Conservation (phyloP, 371 early-diverging fungal species). For the Nematocida homosporus region DNA sequence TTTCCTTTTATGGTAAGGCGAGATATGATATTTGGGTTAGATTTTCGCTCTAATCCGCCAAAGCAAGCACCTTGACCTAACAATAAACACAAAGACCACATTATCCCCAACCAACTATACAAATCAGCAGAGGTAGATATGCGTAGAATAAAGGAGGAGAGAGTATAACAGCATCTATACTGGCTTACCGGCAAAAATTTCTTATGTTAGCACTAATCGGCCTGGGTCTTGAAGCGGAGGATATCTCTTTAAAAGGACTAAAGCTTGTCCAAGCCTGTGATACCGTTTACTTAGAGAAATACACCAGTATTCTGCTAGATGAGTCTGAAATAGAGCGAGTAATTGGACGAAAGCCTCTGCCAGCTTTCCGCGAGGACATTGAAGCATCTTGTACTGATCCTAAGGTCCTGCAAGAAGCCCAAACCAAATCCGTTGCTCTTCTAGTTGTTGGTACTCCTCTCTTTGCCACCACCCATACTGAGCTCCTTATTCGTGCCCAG, state of each 20-base stretch:
- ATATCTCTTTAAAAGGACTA: conserved; percentile 69
- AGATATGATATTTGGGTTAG: too few species aligned
- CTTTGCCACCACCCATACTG: conserved; percentile 96
- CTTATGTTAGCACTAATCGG: conserved; percentile 84
- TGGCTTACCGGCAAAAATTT: too few species aligned
- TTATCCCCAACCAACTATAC: too few species aligned
- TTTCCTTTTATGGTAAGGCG: too few species aligned
- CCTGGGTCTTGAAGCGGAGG: conserved; percentile 87
- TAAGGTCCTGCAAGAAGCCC: conserved; percentile 78
- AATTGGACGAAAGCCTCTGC: conserved; percentile 75
- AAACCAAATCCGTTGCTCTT: conserved; percentile 80
- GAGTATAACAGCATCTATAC: too few species aligned
- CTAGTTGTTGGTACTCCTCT: conserved; percentile 94
- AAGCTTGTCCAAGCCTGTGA: conserved; percentile 80
- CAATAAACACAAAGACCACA: too few species aligned
- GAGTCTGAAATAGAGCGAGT: conserved; percentile 72
- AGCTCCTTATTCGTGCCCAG: conserved; percentile 84
- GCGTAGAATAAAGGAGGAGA: too few species aligned
- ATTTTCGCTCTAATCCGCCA: too few species aligned
- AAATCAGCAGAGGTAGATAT: too few species aligned
- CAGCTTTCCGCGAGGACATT: conserved; percentile 90
- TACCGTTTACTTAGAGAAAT: conserved; percentile 90
- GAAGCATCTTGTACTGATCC: conserved; percentile 73
- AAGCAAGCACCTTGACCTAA: too few species aligned
- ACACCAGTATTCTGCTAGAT: conserved; percentile 82